Conservation (phyloP, 352 stramenopile genomes). For the Peronospora tabacina region DNA sequence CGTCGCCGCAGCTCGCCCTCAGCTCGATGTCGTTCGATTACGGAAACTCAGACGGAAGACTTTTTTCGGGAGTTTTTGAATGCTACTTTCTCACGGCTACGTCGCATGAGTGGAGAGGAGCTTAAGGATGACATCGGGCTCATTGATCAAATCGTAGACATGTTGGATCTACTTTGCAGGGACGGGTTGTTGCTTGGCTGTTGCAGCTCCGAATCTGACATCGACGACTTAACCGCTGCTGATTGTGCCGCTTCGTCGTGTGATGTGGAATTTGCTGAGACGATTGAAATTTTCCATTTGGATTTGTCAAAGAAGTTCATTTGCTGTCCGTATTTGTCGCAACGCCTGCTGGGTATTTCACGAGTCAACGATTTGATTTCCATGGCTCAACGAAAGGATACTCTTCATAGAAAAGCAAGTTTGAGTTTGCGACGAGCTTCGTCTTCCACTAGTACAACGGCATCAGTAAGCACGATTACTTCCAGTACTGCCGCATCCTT, state of each 20-base stretch:
- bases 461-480: conserved; percentile 23
- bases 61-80: conserved; percentile 80
- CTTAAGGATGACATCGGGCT: conserved; percentile 77
- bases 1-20: conserved; percentile 40
- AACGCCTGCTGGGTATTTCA: conserved; percentile 62
- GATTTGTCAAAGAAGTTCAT: conserved; percentile 83
- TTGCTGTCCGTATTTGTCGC: conserved; percentile 73
- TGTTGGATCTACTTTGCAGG: conserved; percentile 63
- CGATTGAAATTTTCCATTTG: conserved; percentile 77
- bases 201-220: conserved; percentile 19
- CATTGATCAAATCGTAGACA: conserved; percentile 62
- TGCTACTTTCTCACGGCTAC: conserved; percentile 55
- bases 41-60: conserved; percentile 48
- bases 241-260: conserved; percentile 18
- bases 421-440: conserved; percentile 39
- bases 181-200: conserved; percentile 49
- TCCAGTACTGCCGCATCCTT: conserved; percentile 22
- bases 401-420: conserved; percentile 54
- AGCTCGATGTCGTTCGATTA: conserved; percentile 27
- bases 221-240: conserved; percentile 19
- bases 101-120: conserved; percentile 57
- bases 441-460: conserved; percentile 27
- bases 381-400: conserved; percentile 65
- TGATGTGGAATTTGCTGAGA: conserved; percentile 53
- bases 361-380: conserved; percentile 68